phyloP scores from a whole-genome alignment of 2,329 filamentous ascomycete genomes.

The Hymenoscyphus infarciens region DNA sequence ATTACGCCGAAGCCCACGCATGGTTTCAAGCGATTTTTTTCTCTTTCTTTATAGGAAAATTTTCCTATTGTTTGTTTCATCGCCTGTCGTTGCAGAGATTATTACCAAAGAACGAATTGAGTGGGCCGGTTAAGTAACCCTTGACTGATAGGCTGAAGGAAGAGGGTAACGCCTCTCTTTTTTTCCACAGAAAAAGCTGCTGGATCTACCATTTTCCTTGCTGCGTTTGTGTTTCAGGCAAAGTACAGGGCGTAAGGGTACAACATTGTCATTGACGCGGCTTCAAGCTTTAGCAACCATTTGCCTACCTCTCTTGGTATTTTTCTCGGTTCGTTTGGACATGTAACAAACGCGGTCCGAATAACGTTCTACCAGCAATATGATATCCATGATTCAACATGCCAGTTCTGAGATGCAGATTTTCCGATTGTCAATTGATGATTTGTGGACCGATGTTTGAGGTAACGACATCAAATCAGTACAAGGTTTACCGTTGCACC shows the following conservation, averaged over 20 bases:
- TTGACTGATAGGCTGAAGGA: conserved; percentile 6
- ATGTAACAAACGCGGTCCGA: no score
- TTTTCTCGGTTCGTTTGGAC: not conserved
- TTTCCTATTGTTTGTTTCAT: not conserved
- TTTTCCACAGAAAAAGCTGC: not conserved
- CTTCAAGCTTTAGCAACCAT: not conserved
- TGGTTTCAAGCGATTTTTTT: not conserved
- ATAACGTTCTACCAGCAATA: no score
- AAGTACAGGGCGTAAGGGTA: conserved; percentile 9
- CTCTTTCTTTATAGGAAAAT: not conserved
- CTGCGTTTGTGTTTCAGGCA: conserved; percentile 11
- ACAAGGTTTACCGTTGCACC: no score
- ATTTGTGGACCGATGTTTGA: no score
- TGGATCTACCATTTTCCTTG: conserved; percentile 8
- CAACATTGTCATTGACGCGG: not conserved
- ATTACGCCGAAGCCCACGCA: not conserved
- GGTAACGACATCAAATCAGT: no score
- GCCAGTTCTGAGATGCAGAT: no score
- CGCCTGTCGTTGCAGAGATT: not conserved
- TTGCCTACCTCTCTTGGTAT: not conserved
- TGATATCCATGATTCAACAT: no score
- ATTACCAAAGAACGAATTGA: not conserved
- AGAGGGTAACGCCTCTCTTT: conserved; percentile 1
- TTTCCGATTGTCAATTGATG: no score
- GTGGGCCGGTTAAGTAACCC: not conserved